These are phyloP conservation scores for Yamadazyma kitorensis DNA, from an alignment of 805 yeast species.

Conservation along the genomic window DNA sequence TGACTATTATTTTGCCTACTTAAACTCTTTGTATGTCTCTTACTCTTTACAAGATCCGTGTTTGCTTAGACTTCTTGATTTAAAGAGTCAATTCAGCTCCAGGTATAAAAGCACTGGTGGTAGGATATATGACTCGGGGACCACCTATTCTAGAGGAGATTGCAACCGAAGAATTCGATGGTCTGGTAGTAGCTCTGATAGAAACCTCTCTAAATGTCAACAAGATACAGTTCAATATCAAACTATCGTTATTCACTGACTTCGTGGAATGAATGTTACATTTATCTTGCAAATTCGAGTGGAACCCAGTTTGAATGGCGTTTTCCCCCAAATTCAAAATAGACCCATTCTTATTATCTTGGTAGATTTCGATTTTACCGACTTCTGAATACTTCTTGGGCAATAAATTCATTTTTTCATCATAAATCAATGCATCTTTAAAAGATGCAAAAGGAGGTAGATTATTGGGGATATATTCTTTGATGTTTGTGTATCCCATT, in stretches of 20 bases:
- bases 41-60: too few species aligned
- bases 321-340: conserved; percentile 7
- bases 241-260: conserved; percentile 30
- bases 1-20: too few species aligned
- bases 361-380: conserved; percentile 36
- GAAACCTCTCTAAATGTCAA: conserved; percentile 31
- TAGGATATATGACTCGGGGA: neutral
- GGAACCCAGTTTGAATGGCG: neutral
- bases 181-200: conserved; percentile 22
- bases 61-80: too few species aligned
- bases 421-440: conserved; percentile 26
- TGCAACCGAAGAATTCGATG: conserved; percentile 9
- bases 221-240: conserved; percentile 30
- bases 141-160: conserved; percentile 13
- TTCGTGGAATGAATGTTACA: conserved; percentile 24
- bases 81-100: neutral
- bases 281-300: conserved; percentile 2
- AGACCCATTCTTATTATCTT: conserved; percentile 17
- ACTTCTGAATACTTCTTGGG: conserved; percentile 38
- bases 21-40: too few species aligned
- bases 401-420: conserved; percentile 16
- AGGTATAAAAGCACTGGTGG: neutral
- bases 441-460: conserved; percentile 40
- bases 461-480: conserved; percentile 24
- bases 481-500: conserved; percentile 5